These are phyloP conservation scores for Kokia cookei DNA, from an alignment of 441 rosid species.

Conservation along the genomic window DNA sequence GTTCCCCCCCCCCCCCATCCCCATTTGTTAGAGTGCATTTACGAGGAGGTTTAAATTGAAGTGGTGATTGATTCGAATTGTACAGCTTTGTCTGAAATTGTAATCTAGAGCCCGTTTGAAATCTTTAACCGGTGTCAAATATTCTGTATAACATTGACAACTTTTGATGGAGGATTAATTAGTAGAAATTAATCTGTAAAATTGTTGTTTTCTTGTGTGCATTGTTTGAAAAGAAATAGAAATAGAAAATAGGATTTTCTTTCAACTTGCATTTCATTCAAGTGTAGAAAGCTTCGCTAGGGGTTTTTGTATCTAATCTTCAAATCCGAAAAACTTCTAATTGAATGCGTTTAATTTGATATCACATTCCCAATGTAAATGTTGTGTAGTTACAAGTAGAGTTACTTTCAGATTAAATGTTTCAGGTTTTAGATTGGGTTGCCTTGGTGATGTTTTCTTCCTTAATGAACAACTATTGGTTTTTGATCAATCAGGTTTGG, in stretches of 20 bases:
- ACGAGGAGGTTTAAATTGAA: too few species aligned
- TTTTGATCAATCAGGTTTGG: slow-evolving; percentile 55
- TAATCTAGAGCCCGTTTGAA: too few species aligned
- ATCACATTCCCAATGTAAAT: neutral
- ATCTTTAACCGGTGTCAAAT: too few species aligned
- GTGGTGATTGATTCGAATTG: too few species aligned
- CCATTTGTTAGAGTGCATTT: too few species aligned
- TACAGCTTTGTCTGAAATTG: too few species aligned
- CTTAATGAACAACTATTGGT: neutral
- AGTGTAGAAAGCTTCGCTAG: neutral
- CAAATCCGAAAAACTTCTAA: neutral
- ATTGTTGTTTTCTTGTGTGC: neutral
- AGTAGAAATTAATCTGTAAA: neutral
- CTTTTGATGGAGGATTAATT: neutral
- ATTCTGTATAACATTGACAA: too few species aligned
- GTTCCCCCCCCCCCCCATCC: too few species aligned
- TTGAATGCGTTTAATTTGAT: neutral
- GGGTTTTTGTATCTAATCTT: neutral
- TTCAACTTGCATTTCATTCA: neutral
- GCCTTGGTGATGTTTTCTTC: neutral
- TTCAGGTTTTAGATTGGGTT: neutral
- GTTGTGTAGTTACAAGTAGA: neutral
- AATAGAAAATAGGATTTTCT: neutral
- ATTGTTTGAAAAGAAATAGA: neutral
- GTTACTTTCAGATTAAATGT: neutral